Evolutionary conservation across 495 filamentous ascomycete genomes (phyloP).

Genomic region (Penicillium tannophilum): DNA sequence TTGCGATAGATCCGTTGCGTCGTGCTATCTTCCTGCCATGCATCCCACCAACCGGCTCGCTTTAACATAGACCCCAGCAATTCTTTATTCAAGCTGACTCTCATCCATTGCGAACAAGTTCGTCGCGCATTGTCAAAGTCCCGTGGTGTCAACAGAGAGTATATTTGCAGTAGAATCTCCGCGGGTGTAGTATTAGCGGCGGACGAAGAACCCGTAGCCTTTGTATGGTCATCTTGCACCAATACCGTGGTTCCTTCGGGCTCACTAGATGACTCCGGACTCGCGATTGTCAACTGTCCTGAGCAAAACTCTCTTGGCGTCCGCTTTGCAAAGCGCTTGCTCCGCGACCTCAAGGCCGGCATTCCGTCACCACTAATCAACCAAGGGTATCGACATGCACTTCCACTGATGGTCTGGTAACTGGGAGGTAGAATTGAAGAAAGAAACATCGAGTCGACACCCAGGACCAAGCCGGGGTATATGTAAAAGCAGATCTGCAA

Average conservation of each 20-base stretch:
- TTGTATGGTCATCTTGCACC: slow-evolving; percentile 3
- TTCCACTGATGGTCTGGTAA: background rate
- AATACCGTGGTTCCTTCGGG: background rate
- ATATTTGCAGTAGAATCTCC: slow-evolving; percentile 66
- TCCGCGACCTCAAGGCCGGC: slow-evolving; percentile 24
- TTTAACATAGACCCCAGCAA: slow-evolving; percentile 58
- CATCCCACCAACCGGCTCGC: slow-evolving; percentile 61
- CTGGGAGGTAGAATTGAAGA: background rate
- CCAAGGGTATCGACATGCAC: slow-evolving; percentile 6
- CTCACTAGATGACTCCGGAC: background rate
- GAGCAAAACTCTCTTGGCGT: background rate
- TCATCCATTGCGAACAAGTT: slow-evolving; percentile 68
- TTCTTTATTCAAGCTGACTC: slow-evolving; percentile 55
- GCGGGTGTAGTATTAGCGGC: slow-evolving; percentile 52
- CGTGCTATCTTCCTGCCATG: slow-evolving; percentile 41
- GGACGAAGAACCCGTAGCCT: slow-evolving; percentile 11
- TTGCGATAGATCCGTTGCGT: slow-evolving; percentile 20
- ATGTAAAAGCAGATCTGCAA: slow-evolving; percentile 14
- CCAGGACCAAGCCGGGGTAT: background rate
- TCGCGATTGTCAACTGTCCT: background rate
- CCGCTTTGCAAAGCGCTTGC: slow-evolving; percentile 9
- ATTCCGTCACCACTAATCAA: slow-evolving; percentile 16
- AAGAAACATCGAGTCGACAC: background rate
- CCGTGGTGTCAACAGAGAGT: slow-evolving; percentile 52
- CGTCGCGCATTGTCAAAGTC: slow-evolving; percentile 70